Percentiles rank a stretch among this genome's conserved stretches.
phyloP scores from a whole-genome alignment of 2,329 filamentous ascomycete genomes.

The Aspergillus aculeatinus region DNA sequence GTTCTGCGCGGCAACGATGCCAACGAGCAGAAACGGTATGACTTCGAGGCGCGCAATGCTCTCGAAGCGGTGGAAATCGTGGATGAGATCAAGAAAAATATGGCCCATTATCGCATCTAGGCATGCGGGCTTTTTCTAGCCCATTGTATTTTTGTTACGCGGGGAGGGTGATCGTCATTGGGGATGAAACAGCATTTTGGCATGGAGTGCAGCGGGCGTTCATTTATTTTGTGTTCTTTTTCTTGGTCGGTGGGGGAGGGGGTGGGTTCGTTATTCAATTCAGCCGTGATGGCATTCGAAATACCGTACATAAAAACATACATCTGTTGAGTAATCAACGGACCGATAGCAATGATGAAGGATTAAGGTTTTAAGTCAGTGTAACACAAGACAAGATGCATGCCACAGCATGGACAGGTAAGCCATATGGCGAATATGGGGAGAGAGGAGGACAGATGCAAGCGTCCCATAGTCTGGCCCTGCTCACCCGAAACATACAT shows the following conservation, averaged over 20 bases:
- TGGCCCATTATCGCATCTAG: conserved; percentile 47
- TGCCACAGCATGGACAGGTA: not conserved
- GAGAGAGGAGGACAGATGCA: not conserved
- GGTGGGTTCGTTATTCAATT: not conserved
- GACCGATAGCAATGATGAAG: too few species aligned
- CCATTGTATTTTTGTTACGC: not conserved
- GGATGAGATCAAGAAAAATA: conserved; percentile 61
- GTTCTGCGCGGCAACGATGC: conserved; percentile 62
- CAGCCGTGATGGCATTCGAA: not conserved
- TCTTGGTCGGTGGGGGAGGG: not conserved
- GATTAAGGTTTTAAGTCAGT: not conserved
- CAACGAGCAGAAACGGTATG: conserved; percentile 64
- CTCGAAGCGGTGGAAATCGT: conserved; percentile 63
- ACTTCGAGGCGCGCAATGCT: conserved; percentile 61
- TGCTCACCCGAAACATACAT: not conserved
- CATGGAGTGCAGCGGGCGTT: not conserved
- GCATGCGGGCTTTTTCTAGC: not conserved
- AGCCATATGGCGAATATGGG: not conserved
- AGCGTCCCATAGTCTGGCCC: not conserved
- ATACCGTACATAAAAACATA: not conserved
- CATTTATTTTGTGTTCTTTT: not conserved
- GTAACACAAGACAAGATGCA: not conserved
- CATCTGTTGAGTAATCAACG: too few species aligned
- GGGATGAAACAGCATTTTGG: not conserved
- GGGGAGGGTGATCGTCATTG: not conserved